Conservation (phyloP, 345 rosid genomes). For the Gossypium turneri region DNA sequence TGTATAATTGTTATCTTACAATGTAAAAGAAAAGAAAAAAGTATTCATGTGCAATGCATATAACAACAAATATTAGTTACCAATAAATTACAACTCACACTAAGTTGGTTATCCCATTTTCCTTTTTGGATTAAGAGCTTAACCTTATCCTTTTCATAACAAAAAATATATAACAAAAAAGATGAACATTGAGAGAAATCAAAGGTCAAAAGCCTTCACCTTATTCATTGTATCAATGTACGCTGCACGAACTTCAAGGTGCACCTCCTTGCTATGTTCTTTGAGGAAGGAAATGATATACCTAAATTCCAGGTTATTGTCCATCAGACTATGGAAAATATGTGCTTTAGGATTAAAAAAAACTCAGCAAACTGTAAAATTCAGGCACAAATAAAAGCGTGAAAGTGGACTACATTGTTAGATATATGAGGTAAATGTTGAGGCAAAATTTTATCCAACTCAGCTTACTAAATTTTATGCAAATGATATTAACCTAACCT, state of each 20-base stretch:
- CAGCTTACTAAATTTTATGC: background rate
- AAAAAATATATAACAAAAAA: background rate
- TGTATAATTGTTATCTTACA: background rate
- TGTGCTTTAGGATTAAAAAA: background rate
- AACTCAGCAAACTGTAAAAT: background rate
- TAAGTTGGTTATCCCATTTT: background rate
- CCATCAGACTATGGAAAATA: slow-evolving; percentile 18
- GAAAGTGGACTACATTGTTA: background rate
- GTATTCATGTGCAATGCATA: background rate
- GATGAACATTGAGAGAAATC: background rate
- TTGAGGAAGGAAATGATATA: slow-evolving; percentile 77
- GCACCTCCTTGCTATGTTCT: slow-evolving; percentile 91
- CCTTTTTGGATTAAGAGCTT: background rate
- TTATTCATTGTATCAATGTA: slow-evolving; percentile 96
- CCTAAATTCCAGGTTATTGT: slow-evolving; percentile 39
- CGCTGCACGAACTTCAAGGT: slow-evolving; percentile 83
- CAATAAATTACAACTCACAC: background rate
- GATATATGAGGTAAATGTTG: background rate
- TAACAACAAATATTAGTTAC: background rate
- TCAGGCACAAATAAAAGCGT: background rate
- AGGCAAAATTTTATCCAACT: slow-evolving; percentile 4
- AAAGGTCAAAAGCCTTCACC: slow-evolving; percentile 42
- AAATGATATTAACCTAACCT: background rate
- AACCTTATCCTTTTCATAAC: background rate
- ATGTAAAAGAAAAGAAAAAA: background rate